phyloP scores from a whole-genome alignment of 108 stramenopile species.

The Cyclotella cryptica region DNA sequence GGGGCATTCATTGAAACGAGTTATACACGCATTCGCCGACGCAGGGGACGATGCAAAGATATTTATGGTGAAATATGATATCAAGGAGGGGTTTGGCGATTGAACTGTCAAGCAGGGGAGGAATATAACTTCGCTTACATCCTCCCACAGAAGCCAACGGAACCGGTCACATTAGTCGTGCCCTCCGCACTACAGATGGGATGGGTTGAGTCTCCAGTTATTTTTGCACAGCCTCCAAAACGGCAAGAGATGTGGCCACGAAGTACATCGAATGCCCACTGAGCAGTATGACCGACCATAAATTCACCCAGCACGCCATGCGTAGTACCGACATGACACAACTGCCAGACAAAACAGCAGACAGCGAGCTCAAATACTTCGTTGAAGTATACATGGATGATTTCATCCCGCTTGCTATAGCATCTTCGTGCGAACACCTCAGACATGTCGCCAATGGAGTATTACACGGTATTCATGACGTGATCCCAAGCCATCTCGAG shows the following conservation, averaged over 20 bases:
- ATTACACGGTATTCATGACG: conserved; percentile 27
- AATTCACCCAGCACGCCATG: too few relatives aligned
- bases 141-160: background rate
- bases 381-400: conserved; percentile 30
- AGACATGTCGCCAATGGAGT: background rate
- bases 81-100: too few relatives aligned
- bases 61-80: background rate
- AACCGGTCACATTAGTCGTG: background rate
- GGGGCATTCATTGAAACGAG: conserved; percentile 1
- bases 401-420: conserved; percentile 15
- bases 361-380: too few relatives aligned
- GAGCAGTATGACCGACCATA: too few relatives aligned
- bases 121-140: conserved; percentile 11
- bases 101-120: conserved; percentile 4
- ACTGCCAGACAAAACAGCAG: too few relatives aligned
- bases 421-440: background rate
- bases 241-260: background rate
- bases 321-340: too few relatives aligned
- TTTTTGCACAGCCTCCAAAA: too few relatives aligned
- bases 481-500: conserved; percentile 1
- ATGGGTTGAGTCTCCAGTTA: too few relatives aligned
- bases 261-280: background rate
- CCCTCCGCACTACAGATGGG: background rate
- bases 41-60: background rate
- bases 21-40: conserved; percentile 17